phyloP scores from a whole-genome alignment of 768 basidiomycete genomes.

The Fibroporia radiculosa region DNA sequence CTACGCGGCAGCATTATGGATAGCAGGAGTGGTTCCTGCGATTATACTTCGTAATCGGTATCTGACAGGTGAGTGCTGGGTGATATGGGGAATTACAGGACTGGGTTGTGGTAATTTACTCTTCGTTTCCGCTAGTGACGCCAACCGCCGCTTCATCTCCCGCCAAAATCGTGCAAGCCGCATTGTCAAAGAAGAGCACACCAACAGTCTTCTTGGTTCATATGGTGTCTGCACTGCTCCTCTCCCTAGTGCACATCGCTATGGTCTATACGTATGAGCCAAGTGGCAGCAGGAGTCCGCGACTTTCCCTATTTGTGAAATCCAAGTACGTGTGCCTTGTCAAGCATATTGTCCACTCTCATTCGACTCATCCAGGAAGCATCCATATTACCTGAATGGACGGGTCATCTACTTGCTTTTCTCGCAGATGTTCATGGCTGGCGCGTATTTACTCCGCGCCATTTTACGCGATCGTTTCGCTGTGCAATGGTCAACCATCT shows the following conservation, averaged over 20 bases:
- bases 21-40: constrained; percentile 45
- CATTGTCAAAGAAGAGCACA: constrained; percentile 41
- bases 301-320: constrained; percentile 52
- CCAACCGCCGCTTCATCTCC: constrained; percentile 46
- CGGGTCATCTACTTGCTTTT: constrained; percentile 52
- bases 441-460: constrained; percentile 45
- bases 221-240: constrained; percentile 34
- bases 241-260: constrained; percentile 36
- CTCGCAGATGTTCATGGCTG: constrained; percentile 42
- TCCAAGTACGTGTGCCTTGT: constrained; percentile 41
- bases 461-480: constrained; percentile 56
- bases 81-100: background rate
- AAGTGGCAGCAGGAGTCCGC: constrained; percentile 27
- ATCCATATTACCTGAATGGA: constrained; percentile 68
- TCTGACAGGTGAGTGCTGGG: constrained; percentile 43
- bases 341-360: background rate
- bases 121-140: constrained; percentile 23
- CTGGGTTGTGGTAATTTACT: background rate
- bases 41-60: constrained; percentile 50
- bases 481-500: constrained; percentile 21
- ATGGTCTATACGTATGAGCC: constrained; percentile 30
- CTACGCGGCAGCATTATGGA: constrained; percentile 39
- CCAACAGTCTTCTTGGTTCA: constrained; percentile 40
- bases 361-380: constrained; percentile 40
- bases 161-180: constrained; percentile 35